Conservation (phyloP, 148 eudicot species). For the Spergularia marina region DNA sequence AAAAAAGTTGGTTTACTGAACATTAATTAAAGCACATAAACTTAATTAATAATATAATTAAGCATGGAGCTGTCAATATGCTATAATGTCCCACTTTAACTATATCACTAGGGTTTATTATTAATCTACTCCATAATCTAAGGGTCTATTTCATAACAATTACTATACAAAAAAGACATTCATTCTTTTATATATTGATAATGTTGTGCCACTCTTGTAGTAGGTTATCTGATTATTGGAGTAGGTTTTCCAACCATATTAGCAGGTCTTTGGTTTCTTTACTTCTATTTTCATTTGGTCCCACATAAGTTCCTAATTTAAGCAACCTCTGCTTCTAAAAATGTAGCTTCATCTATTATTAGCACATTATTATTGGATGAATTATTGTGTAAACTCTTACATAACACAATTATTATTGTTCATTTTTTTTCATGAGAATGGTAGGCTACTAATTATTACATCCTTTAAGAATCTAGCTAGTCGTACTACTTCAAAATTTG, state of each 20-base stretch:
- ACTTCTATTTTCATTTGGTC: slow-evolving; percentile 11
- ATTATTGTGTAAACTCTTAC: background rate
- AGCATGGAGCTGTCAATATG: slow-evolving; percentile 20
- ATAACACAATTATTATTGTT: background rate
- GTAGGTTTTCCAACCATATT: slow-evolving; percentile 45
- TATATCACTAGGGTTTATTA: slow-evolving; percentile 17
- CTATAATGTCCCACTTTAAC: slow-evolving; percentile 26
- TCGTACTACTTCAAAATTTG: background rate
- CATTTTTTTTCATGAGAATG: background rate
- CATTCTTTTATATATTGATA: background rate
- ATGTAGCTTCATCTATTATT: slow-evolving; percentile 1
- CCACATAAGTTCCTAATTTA: slow-evolving; percentile 23
- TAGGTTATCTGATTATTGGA: slow-evolving; percentile 45
- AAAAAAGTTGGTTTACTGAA: slow-evolving; percentile 19
- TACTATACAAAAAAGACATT: slow-evolving; percentile 10
- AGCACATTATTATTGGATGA: slow-evolving; percentile 1
- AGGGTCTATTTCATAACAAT: slow-evolving; percentile 20
- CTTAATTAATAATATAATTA: background rate
- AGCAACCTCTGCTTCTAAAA: slow-evolving; percentile 4
- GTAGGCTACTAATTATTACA: background rate
- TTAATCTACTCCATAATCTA: slow-evolving; percentile 12
- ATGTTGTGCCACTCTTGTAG: slow-evolving; percentile 24
- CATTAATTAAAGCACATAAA: background rate
- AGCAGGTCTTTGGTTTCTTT: slow-evolving; percentile 16
- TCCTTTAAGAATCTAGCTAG: background rate